phyloP scores from a whole-genome alignment of 2,329 filamentous ascomycete genomes.

The Arachnomyces sp. region DNA sequence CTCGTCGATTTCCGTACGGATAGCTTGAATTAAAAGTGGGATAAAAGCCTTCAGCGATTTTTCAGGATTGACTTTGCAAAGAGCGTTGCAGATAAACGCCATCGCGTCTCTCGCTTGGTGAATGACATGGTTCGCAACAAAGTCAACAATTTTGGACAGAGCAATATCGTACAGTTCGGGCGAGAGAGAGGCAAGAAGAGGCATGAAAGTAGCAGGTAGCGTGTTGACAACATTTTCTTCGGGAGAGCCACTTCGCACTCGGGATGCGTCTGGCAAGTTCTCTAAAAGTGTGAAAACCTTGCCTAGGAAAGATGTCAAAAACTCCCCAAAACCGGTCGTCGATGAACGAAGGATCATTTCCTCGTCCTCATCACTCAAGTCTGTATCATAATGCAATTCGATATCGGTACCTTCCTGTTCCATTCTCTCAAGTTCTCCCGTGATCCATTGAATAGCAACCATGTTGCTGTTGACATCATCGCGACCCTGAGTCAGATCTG shows the following conservation, averaged over 20 bases:
- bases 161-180: slow-evolving; percentile 89
- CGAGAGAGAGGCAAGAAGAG: slow-evolving; percentile 81
- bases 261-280: slow-evolving; percentile 83
- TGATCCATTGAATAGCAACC: slow-evolving; percentile 86
- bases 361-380: slow-evolving; percentile 79
- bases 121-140: slow-evolving; percentile 88
- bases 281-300: slow-evolving; percentile 93
- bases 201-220: slow-evolving; percentile 80
- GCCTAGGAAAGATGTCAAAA: slow-evolving; percentile 79
- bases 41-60: slow-evolving; percentile 87
- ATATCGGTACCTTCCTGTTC: slow-evolving; percentile 79
- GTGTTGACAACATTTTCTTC: slow-evolving; percentile 98
- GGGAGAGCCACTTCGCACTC: slow-evolving; percentile 80
- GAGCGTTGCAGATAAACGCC: slow-evolving; percentile 93
- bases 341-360: slow-evolving; percentile 83
- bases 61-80: slow-evolving; percentile 91
- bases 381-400: slow-evolving; percentile 72
- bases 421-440: slow-evolving; percentile 86
- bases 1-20: slow-evolving; percentile 92
- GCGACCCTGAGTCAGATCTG: slow-evolving; percentile 64
- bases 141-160: slow-evolving; percentile 82
- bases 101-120: slow-evolving; percentile 95
- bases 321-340: slow-evolving; percentile 87
- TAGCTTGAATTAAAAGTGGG: slow-evolving; percentile 81
- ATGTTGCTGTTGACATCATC: slow-evolving; percentile 62